Evolutionary conservation across 257 asterid genomes (phyloP), one percentile per base, ranked within the genome.

Genomic region (Solanum boliviense): DNA sequence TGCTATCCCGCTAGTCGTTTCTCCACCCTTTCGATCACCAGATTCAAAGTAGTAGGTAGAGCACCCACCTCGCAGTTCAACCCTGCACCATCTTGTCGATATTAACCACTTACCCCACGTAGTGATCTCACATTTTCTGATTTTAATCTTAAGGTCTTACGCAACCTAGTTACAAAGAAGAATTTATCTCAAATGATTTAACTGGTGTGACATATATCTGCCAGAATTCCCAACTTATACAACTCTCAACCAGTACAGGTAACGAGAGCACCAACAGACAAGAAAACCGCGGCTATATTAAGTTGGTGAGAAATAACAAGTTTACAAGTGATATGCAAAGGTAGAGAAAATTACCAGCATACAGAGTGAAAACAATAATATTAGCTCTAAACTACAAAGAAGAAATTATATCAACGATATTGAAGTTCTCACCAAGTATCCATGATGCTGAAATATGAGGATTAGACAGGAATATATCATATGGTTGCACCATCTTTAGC

Each of bases 391-490:
- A 32, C 7, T 74, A 74, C 39, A 74, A 72, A 36, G 31, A 74
- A 74, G 83, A 74, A 35, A 74, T 35, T 68, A 56, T 27, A 72
- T 16, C 10, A 84, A 36, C 21, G n/a, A 25, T 76, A 36, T 83
- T 48, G 29, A 65, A 44, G 84, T 71, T 75, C 87, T 92, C 91
- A 95, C 98, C 98, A 91, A 96, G 88, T 71, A 90, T 87, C 44
- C 92, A 90, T 4, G 98, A 91, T 52, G 95, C 95, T 38, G 98
- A 95, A 87, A 96, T 87, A 88, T 94, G 98, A 84, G 98, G 98
- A 87, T 89, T 92, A 35, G 98, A 95, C 88, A 96, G 89, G 72
- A 96, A 90, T 13, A 93, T 38, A 84, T 96, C 98, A 90, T 95
- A 96, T 9, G 98, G 98, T 88, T 91, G 98, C 91, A 93, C 96